Evolutionary conservation across 192 early-diverging fungal genomes (phyloP).

Genomic region (Backusella psychrophila): DNA sequence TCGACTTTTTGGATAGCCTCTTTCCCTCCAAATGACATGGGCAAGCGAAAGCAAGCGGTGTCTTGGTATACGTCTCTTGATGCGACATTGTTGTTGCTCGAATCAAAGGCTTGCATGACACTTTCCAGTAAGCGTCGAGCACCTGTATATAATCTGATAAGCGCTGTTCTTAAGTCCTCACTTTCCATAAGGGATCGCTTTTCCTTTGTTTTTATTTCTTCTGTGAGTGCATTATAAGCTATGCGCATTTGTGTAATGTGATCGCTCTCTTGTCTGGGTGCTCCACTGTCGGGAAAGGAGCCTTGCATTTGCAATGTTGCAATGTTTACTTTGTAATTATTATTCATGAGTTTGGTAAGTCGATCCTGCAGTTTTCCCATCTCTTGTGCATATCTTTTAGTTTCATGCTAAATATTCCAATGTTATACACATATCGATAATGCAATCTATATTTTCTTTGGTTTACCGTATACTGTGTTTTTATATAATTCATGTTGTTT

Average conservation of each 20-base stretch:
- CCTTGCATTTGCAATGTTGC: constrained; percentile 11
- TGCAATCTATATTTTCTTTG: too few species aligned
- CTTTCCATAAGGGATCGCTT: constrained; percentile 29
- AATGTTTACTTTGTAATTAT: constrained; percentile 13
- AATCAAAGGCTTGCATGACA: background rate
- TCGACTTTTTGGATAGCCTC: constrained; percentile 23
- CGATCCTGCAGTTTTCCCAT: constrained; percentile 43
- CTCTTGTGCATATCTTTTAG: constrained; percentile 45
- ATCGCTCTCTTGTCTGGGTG: background rate
- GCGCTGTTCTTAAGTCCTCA: constrained; percentile 10
- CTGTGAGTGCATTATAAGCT: background rate
- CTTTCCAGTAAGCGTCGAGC: background rate
- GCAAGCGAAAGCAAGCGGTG: constrained; percentile 17
- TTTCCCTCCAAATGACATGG: constrained; percentile 19
- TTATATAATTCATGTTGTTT: constrained; percentile 47
- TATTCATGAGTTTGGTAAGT: constrained; percentile 40
- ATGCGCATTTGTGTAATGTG: background rate
- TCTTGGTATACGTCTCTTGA: background rate
- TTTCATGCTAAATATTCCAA: constrained; percentile 38
- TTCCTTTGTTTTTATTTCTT: background rate
- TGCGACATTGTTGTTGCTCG: background rate
- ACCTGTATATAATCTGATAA: background rate
- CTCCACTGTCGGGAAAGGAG: constrained; percentile 15
- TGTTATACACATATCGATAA: background rate
- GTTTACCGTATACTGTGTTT: constrained; percentile 50